Conservation (phyloP, 2,329 filamentous ascomycete species). For the Canariomyces notabilis region DNA sequence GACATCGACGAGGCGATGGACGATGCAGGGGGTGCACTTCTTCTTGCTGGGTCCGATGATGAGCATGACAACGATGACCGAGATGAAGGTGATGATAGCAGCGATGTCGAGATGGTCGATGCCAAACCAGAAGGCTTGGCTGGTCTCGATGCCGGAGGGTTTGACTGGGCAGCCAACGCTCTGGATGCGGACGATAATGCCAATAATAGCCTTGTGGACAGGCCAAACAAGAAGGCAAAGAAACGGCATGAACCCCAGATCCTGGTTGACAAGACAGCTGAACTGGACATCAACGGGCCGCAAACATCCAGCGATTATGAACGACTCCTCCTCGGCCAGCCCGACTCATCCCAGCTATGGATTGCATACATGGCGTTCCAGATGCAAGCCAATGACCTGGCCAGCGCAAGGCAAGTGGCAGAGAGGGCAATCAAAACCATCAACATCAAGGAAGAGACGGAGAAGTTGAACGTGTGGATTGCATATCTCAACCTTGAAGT, state of each 20-base stretch:
- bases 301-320: conserved; percentile 91
- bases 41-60: conserved; percentile 30
- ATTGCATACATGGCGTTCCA: conserved; percentile 99
- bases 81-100: conserved; percentile 31
- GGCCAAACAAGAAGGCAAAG: conserved; percentile 56
- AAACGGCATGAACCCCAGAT: conserved; percentile 72
- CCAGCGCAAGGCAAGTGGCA: conserved; percentile 81
- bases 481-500: conserved; percentile 93
- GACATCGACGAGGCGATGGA: conserved; percentile 32
- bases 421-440: conserved; percentile 89
- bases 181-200: conserved; percentile 47
- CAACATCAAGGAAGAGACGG: conserved; percentile 81
- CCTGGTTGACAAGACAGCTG: conserved; percentile 84
- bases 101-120: conserved; percentile 41
- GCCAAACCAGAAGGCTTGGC: conserved; percentile 34
- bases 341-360: conserved; percentile 91
- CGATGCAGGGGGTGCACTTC: conserved; percentile 38
- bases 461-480: conserved; percentile 94
- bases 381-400: conserved; percentile 82
- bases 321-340: conserved; percentile 82
- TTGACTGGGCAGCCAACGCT: conserved; percentile 78
- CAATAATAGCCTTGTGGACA: conserved; percentile 47
- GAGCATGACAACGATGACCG: conserved; percentile 32
- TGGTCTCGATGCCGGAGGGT: conserved; percentile 68
- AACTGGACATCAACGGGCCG: conserved; percentile 81